Evolutionary conservation across 148 eudicot genomes (phyloP).

Genomic region (Silene latifolia): DNA sequence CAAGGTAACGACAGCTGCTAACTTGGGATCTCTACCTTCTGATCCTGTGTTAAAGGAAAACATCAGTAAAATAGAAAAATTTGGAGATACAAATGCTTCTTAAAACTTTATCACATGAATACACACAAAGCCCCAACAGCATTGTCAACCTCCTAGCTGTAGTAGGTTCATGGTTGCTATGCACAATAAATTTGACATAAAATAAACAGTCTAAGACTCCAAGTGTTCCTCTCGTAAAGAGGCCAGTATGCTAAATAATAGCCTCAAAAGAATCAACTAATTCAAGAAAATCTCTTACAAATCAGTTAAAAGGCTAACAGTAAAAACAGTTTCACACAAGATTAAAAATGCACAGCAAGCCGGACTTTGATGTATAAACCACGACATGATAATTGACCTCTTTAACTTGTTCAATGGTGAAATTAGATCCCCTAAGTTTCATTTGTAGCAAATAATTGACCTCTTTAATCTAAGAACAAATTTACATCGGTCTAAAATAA

Average conservation of each 20-base stretch:
- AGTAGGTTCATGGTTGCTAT: neutral
- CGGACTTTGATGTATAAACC: neutral
- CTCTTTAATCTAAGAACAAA: too few relatives aligned
- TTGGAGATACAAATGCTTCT: neutral
- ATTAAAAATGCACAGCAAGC: neutral
- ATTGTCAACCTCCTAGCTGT: neutral
- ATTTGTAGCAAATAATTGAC: too few relatives aligned
- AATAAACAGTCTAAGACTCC: neutral
- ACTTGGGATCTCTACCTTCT: slow-evolving; percentile 72
- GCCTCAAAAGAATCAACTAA: neutral
- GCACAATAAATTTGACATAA: neutral
- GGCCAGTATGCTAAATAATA: neutral
- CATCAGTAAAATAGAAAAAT: slow-evolving; percentile 2
- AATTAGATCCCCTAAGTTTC: too few relatives aligned
- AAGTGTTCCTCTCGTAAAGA: neutral
- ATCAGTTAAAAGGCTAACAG: neutral
- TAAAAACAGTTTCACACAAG: neutral
- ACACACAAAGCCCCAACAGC: neutral
- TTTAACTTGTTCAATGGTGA: too few relatives aligned
- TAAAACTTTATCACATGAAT: neutral
- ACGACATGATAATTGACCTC: too few relatives aligned
- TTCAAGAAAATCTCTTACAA: neutral
- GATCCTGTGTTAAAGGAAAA: slow-evolving; percentile 35
- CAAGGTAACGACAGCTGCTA: slow-evolving; percentile 82
- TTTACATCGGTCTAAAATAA: too few relatives aligned